A percentile compares a stretch with the other conserved stretches of the same genome.
phyloP scores from a whole-genome alignment of 257 asterid genomes.

The Osmanthus fragrans region DNA sequence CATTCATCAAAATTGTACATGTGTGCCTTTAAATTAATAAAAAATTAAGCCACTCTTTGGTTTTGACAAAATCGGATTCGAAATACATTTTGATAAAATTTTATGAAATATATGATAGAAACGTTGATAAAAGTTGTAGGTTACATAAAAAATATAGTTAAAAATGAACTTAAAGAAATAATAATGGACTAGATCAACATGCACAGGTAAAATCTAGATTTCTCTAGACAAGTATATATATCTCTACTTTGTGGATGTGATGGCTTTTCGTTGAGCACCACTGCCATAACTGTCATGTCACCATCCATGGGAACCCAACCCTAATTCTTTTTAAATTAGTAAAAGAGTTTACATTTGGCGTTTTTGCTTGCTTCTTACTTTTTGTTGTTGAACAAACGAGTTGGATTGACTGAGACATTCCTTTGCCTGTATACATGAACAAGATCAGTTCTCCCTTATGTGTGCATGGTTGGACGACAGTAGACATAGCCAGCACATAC shows the following conservation, averaged over 20 bases:
- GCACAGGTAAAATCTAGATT: too few relatives aligned
- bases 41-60: too few relatives aligned
- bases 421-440: neutral
- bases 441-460: neutral
- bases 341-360: neutral
- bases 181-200: too few relatives aligned
- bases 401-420: neutral
- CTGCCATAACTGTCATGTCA: neutral
- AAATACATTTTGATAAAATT: too few relatives aligned
- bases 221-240: too few relatives aligned
- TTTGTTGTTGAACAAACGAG: neutral
- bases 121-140: too few relatives aligned
- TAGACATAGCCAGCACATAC: neutral
- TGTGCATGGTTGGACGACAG: neutral
- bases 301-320: neutral
- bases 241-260: neutral
- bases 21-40: too few relatives aligned
- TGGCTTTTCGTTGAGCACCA: neutral
- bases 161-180: too few relatives aligned
- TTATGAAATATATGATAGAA: too few relatives aligned
- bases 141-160: too few relatives aligned
- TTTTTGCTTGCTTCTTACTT: neutral
- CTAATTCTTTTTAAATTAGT: neutral
- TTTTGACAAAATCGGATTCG: too few relatives aligned
- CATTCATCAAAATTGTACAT: too few relatives aligned